These are phyloP conservation scores for Tulasnella sp. DNA, from an alignment of 768 basidiomycete genomes.

Conservation along the genomic window DNA sequence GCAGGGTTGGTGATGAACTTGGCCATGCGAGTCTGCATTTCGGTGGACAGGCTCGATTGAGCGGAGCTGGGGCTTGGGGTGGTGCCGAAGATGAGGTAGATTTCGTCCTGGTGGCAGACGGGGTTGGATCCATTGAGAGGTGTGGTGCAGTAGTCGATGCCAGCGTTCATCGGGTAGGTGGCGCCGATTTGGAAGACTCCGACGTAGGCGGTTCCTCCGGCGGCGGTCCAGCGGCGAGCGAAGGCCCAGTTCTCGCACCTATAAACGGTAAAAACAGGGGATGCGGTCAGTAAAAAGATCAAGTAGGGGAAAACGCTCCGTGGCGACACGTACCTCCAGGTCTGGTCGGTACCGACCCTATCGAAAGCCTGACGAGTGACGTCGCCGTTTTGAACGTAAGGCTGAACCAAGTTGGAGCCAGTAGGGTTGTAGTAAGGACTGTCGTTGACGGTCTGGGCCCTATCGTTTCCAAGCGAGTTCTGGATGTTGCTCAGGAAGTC, in stretches of 20 bases:
- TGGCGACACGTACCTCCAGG: conserved; percentile 48
- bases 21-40: conserved; percentile 67
- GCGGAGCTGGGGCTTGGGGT: conserved; percentile 51
- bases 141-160: conserved; percentile 49
- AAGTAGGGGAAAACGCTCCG: background rate
- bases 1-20: conserved; percentile 60
- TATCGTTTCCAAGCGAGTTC: conserved; percentile 47
- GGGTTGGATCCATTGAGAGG: conserved; percentile 40
- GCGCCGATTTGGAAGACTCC: conserved; percentile 63
- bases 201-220: conserved; percentile 65
- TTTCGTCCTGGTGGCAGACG: conserved; percentile 81
- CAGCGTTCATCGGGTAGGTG: conserved; percentile 65
- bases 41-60: conserved; percentile 56
- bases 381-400: conserved; percentile 34
- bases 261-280: background rate
- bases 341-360: conserved; percentile 59
- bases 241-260: conserved; percentile 66
- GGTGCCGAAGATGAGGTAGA: conserved; percentile 67
- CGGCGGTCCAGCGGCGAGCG: conserved; percentile 59
- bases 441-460: conserved; percentile 45
- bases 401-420: conserved; percentile 33
- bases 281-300: background rate
- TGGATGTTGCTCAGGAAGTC: conserved; percentile 44
- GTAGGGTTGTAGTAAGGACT: conserved; percentile 50
- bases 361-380: conserved; percentile 51